Base-by-base conservation (phyloP, 176 grass and related monocot genomes). In the Echinochloa phyllopogon region DNA sequence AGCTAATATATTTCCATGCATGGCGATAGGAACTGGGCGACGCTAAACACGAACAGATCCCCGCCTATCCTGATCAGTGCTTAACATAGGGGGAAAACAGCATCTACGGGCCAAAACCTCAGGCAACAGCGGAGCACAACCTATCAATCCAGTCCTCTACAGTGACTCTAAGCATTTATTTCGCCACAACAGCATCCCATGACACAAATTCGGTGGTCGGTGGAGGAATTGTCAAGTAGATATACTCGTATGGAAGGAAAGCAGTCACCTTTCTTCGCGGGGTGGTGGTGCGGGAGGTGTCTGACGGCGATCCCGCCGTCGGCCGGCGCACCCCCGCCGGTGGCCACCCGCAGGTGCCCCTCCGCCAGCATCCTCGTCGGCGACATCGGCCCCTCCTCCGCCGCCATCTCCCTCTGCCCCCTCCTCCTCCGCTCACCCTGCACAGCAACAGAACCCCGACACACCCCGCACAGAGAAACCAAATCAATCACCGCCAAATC, bases 321-420 rank as follows among this genome's bases (percentile, higher is more conserved):
- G 1, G 81, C 81, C 44, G 81, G 89, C 76, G 89, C 85, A 18
- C 85, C 69, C 69, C 85, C 85, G 61, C 89, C 85, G 25, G 89
- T 91, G 69, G 85, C 85, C 68, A 91, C 85, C 38, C 89, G 69
- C 51, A 91, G 85, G 77, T 91, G 85, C 25, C 89, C 89, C 69
- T 91, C 89, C 85, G 75, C 81, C 70, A 91, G 85, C 89, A 91
- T 87, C 89, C 89, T 84, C 69, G 89, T 91, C 6, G 89, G 89
- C 44, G 89, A 91, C 85, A 72, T 91, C 69, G 69, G 80, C 11
- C 85, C 89, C 5, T 87, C 89, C 36, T 87, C 85, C 89, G 89
- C 85, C 52, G 89, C 81, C 89, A 91, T 91, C 36, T 84, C 85
- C 70, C 62, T 68, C 70, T 42, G 61, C 87, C 69, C 74, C 65